These are phyloP conservation scores for Aspergillus tubingensis DNA, from an alignment of 2,329 filamentous ascomycete genomes.

Conservation along the genomic window DNA sequence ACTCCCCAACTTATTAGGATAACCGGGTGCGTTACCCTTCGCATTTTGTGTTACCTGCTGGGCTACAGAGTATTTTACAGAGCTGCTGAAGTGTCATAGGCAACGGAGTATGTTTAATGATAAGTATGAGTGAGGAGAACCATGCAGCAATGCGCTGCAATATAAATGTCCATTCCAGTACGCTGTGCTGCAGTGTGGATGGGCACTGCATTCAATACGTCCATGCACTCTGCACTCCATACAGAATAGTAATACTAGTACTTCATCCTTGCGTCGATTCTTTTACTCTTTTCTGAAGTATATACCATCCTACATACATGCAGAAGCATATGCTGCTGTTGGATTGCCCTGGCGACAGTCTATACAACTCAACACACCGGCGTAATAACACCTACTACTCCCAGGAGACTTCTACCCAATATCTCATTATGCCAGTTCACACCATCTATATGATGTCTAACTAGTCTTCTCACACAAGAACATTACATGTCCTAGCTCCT, in stretches of 20 bases:
- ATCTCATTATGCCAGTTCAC: too few relatives aligned
- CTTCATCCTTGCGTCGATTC: neutral
- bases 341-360: too few relatives aligned
- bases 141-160: neutral
- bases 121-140: neutral
- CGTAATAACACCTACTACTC: too few relatives aligned
- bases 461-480: too few relatives aligned
- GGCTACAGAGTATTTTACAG: too few relatives aligned
- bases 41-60: neutral
- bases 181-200: neutral
- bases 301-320: too few relatives aligned
- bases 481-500: too few relatives aligned
- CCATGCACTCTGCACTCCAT: neutral
- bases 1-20: neutral
- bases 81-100: too few relatives aligned
- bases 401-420: too few relatives aligned
- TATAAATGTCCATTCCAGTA: neutral
- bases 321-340: too few relatives aligned
- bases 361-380: too few relatives aligned
- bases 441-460: too few relatives aligned
- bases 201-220: neutral
- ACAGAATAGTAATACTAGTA: neutral
- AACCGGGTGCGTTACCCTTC: neutral
- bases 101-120: neutral
- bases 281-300: neutral